Conservation (phyloP, 2,329 filamentous ascomycete genomes). For the Xylariomycetidae sp. region DNA sequence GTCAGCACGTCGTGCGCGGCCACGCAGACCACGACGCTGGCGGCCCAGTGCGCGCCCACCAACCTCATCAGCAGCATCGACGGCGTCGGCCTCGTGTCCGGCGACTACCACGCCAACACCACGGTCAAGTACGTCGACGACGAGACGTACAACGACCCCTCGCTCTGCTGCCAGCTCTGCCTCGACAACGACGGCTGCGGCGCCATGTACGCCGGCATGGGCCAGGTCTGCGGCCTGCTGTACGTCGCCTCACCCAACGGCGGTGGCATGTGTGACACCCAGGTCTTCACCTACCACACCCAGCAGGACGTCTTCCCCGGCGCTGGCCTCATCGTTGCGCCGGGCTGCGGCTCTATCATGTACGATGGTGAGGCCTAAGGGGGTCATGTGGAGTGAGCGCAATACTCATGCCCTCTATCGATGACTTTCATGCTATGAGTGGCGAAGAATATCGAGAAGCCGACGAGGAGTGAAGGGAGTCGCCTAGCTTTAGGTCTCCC, state of each 20-base stretch:
- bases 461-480: too few species aligned
- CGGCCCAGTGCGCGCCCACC: constrained; percentile 20
- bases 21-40: constrained; percentile 17
- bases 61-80: constrained; percentile 17
- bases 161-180: constrained; percentile 22
- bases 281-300: too few species aligned
- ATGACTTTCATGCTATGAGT: too few species aligned
- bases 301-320: too few species aligned
- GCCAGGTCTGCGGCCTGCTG: constrained; percentile 13
- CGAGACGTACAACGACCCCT: constrained; percentile 13
- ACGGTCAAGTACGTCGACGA: constrained; percentile 12
- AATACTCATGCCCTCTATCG: too few species aligned
- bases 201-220: constrained; percentile 11
- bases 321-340: too few species aligned
- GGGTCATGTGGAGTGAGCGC: too few species aligned
- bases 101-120: constrained; percentile 12
- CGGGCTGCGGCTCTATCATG: too few species aligned
- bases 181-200: constrained; percentile 20
- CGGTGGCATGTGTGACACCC: constrained; percentile 13
- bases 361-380: too few species aligned
- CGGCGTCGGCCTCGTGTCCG: constrained; percentile 13
- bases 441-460: too few species aligned
- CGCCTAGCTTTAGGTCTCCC: too few species aligned
- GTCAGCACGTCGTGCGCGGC: constrained; percentile 10
- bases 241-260: constrained; percentile 11